phyloP scores from a whole-genome alignment of 345 rosid species.

The Boechera divaricarpa region DNA sequence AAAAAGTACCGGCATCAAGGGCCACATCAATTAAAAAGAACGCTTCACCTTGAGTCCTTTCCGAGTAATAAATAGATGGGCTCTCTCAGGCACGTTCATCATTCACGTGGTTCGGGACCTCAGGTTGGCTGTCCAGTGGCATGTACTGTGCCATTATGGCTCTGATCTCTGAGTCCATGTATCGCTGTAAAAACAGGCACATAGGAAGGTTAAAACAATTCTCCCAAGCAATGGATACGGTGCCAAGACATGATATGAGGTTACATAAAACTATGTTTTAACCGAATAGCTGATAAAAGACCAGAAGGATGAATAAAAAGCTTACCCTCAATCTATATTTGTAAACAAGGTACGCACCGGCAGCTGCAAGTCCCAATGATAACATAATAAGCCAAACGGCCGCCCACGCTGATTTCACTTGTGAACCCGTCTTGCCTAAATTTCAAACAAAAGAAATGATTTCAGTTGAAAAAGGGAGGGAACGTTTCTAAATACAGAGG shows the following conservation, averaged over 20 bases:
- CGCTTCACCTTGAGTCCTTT: conserved; percentile 26
- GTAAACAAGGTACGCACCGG: conserved; percentile 81
- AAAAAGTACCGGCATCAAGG: conserved; percentile 13
- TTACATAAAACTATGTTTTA: not conserved
- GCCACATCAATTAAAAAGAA: conserved; percentile 26
- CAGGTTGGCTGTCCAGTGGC: conserved; percentile 92
- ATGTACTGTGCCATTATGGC: conserved; percentile 99
- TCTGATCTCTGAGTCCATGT: conserved; percentile 98
- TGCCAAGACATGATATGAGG: not conserved
- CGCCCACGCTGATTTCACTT: conserved; percentile 83
- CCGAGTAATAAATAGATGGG: conserved; percentile 26
- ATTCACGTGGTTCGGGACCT: conserved; percentile 58
- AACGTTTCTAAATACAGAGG: conserved; percentile 42
- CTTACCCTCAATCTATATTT: conserved; percentile 83
- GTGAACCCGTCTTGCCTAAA: conserved; percentile 68
- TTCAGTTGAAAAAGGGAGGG: not conserved
- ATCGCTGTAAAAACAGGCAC: conserved; percentile 57
- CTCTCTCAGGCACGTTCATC: conserved; percentile 62
- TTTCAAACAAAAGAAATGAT: not conserved
- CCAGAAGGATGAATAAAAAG: not conserved
- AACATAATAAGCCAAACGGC: conserved; percentile 82
- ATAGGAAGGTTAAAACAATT: not conserved
- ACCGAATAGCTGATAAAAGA: not conserved
- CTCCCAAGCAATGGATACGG: not conserved
- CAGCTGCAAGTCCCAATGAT: conserved; percentile 74